phyloP scores from a whole-genome alignment of 2,329 filamentous ascomycete genomes.

The Hysterium pulicare region DNA sequence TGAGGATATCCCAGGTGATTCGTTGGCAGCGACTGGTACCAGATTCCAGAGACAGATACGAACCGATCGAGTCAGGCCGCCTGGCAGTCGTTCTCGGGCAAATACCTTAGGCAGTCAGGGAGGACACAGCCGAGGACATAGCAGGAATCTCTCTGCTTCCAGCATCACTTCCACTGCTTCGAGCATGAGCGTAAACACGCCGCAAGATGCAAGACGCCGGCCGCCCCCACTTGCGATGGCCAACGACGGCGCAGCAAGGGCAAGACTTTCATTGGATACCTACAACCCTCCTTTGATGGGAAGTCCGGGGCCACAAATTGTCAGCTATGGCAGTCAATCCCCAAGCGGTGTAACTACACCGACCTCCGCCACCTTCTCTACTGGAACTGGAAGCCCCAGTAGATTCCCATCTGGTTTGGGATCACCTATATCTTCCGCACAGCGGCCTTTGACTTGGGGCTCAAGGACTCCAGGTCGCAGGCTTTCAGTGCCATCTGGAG shows the following conservation, averaged over 20 bases:
- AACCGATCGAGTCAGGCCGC: conserved; percentile 76
- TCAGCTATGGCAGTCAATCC: conserved; percentile 63
- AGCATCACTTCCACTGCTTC: conserved; percentile 77
- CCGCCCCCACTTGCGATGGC: conserved; percentile 83
- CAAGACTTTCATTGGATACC: conserved; percentile 57
- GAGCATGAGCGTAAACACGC: conserved; percentile 54
- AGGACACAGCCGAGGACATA: conserved; percentile 72
- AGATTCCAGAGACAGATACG: conserved; percentile 89
- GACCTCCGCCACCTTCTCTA: conserved; percentile 78
- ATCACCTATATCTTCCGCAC: conserved; percentile 69
- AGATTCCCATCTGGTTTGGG: conserved; percentile 65
- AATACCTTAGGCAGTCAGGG: conserved; percentile 72
- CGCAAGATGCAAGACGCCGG: conserved; percentile 58
- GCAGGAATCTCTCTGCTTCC: conserved; percentile 79
- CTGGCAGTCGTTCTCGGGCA: conserved; percentile 69
- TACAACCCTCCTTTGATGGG: conserved; percentile 59
- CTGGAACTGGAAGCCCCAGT: conserved; percentile 67
- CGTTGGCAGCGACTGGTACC: conserved; percentile 86
- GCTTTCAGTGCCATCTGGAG: conserved; percentile 75
- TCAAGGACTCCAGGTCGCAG: conserved; percentile 68
- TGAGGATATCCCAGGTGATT: conserved; percentile 92
- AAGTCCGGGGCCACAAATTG: conserved; percentile 61
- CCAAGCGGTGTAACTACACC: conserved; percentile 77
- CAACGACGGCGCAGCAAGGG: conserved; percentile 59
- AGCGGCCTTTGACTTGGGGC: conserved; percentile 71